These are phyloP conservation scores for Arabis alpina DNA, from an alignment of 345 rosid species.

Conservation along the genomic window DNA sequence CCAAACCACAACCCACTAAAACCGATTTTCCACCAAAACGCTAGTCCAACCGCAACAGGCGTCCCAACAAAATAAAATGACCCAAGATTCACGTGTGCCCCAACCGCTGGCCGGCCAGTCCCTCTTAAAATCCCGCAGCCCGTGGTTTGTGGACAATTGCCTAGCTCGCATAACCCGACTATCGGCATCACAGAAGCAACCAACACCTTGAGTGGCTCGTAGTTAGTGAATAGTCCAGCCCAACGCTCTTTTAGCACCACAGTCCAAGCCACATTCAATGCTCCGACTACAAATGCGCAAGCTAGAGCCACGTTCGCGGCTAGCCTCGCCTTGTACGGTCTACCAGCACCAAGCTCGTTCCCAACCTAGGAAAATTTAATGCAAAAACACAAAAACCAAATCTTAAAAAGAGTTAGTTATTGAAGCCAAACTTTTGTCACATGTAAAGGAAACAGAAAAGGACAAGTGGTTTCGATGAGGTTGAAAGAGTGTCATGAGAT, in stretches of 20 bases:
- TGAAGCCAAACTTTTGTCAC: slow-evolving; percentile 39
- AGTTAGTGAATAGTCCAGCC: slow-evolving; percentile 77
- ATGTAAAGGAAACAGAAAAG: slow-evolving; percentile 32
- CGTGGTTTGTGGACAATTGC: slow-evolving; percentile 94
- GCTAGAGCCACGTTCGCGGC: slow-evolving; percentile 87
- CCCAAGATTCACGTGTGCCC: slow-evolving; percentile 80
- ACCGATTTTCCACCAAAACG: slow-evolving; percentile 74
- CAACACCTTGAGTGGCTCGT: slow-evolving; percentile 58
- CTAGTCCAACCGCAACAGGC: slow-evolving; percentile 86
- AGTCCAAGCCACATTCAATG: slow-evolving; percentile 84
- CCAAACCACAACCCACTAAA: slow-evolving; percentile 96
- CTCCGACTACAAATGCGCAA: slow-evolving; percentile 75
- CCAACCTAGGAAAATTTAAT: slow-evolving; percentile 60
- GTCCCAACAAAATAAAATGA: slow-evolving; percentile 95
- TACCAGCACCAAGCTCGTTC: slow-evolving; percentile 94
- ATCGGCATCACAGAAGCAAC: slow-evolving; percentile 90
- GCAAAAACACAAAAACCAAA: slow-evolving; percentile 5
- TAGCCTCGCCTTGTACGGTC: slow-evolving; percentile 80
- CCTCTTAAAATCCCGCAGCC: slow-evolving; percentile 96
- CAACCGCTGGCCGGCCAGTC: slow-evolving; percentile 79
- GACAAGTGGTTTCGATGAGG: slow-evolving; percentile 37
- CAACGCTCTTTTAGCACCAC: slow-evolving; percentile 65
- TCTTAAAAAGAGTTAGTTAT: slow-evolving; percentile 22
- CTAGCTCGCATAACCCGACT: slow-evolving; percentile 89
- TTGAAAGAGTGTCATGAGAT: slow-evolving; percentile 39